Evolutionary conservation across 768 basidiomycete species (phyloP), one percentile per base, ranked within the genome.

Genomic region (Hortiboletus flavorubellus): DNA sequence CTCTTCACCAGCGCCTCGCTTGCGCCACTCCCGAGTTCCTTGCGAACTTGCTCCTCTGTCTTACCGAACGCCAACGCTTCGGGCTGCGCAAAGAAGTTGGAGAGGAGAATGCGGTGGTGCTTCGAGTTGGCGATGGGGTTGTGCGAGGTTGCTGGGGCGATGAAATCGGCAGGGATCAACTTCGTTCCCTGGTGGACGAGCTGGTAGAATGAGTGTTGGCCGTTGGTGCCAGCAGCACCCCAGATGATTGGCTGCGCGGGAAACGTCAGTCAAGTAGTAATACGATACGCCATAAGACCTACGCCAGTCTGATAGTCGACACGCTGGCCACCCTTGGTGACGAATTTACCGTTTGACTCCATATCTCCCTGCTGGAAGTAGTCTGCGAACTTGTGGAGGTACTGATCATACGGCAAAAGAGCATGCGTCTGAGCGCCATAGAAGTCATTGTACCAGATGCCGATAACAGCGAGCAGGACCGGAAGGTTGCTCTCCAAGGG

Each of bases 301-400:
- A 94, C 93, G 52, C 96, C 97, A 51, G 96, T 98, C 78, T 98
- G 86, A 75, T 98, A 99, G 74, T 91, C 75, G 11, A 99, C 96
- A 49, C 91, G 89, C 60, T 91, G 80, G 8, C 97, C 97, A 55
- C 84, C 80, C 76, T 98, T 99, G 61, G 97, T 98, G 59, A 98
- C 82, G 52, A 84, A 91, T 78, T 98, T 99, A 54, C 97, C 97
- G 72, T 99, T 98, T 23, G 93, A 97, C 75, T 99, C 97, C 97
- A 99, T 99, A 73, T 99, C 97, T 44, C 95, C 96, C 73, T 98
- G 97, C 73, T 98, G 97, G 91, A 99, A 99, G 79, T 98, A 98
- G 73, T 99, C 97, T 37, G 97, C 96, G 65, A 99, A 99, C 73
- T 96, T 97, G 82, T 98, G 92, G 60, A 99, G 78, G 75, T 99